A percentile compares a stretch with the other conserved stretches of the same genome.
phyloP scores from a whole-genome alignment of 2,329 filamentous ascomycete species.

The Hypoxylon sp. region DNA sequence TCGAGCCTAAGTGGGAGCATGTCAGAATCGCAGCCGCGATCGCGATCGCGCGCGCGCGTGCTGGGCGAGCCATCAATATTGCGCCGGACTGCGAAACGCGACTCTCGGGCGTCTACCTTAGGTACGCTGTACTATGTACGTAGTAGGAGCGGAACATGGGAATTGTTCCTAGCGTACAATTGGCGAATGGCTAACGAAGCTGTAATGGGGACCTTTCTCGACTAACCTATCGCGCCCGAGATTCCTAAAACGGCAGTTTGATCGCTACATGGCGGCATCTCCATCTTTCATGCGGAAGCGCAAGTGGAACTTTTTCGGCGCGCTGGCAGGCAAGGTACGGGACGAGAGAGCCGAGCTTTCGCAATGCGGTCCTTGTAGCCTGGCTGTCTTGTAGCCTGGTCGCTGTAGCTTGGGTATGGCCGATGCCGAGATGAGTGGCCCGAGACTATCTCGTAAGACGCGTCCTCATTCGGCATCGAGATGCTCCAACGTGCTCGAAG shows the following conservation, averaged over 20 bases:
- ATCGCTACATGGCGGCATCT: constrained; percentile 13
- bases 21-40: not conserved
- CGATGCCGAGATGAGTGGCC: constrained; percentile 14
- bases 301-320: constrained; percentile 7
- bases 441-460: constrained; percentile 14
- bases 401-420: no score
- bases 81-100: constrained; percentile 1
- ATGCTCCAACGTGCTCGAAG: not conserved
- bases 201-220: constrained; percentile 5
- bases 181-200: constrained; percentile 8
- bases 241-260: constrained; percentile 12
- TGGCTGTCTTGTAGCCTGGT: no score
- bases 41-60: constrained; percentile 14
- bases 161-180: not conserved
- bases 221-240: not conserved
- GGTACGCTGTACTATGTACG: no score
- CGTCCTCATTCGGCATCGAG: not conserved
- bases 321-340: constrained; percentile 1
- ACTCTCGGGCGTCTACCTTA: not conserved
- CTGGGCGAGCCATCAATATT: not conserved
- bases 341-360: constrained; percentile 8
- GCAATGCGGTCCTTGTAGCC: constrained; percentile 5
- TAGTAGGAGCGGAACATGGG: no score
- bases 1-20: not conserved
- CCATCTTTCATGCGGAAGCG: constrained; percentile 15